phyloP scores from a whole-genome alignment of 2,329 filamentous ascomycete species.

The Calonectria naviculata region DNA sequence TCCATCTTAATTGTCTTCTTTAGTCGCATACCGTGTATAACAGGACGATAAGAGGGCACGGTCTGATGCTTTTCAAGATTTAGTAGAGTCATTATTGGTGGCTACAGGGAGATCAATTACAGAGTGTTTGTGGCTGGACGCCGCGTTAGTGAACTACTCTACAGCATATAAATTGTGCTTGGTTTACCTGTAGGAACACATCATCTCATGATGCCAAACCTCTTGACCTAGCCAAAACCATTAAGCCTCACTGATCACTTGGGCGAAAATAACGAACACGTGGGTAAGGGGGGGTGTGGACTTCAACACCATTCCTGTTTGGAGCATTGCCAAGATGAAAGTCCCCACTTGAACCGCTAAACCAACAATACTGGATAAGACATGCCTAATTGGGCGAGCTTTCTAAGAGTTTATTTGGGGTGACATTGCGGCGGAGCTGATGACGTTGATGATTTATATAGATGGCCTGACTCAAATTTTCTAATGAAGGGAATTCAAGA shows the following conservation, averaged over 20 bases:
- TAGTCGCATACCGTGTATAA: neutral
- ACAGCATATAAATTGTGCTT: neutral
- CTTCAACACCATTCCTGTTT: neutral
- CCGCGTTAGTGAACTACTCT: neutral
- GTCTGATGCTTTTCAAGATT: neutral
- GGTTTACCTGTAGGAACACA: neutral
- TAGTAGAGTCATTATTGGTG: neutral
- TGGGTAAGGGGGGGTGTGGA: too few species aligned
- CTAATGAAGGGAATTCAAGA: neutral
- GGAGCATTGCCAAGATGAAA: neutral
- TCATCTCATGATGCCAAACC: neutral
- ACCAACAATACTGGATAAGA: neutral
- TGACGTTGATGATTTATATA: neutral
- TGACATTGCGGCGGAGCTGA: neutral
- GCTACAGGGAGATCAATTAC: neutral
- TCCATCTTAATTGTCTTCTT: neutral
- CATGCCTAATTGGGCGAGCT: neutral
- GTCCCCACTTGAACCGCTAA: constrained; percentile 3
- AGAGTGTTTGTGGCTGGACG: neutral
- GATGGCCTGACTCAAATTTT: too few species aligned
- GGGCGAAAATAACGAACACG: neutral
- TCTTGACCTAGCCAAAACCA: neutral
- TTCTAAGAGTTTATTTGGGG: neutral
- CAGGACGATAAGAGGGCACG: neutral
- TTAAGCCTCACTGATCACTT: too few species aligned